Conservation (phyloP, 1,284 basidiomycete species). For the Tylopilus sp. region DNA sequence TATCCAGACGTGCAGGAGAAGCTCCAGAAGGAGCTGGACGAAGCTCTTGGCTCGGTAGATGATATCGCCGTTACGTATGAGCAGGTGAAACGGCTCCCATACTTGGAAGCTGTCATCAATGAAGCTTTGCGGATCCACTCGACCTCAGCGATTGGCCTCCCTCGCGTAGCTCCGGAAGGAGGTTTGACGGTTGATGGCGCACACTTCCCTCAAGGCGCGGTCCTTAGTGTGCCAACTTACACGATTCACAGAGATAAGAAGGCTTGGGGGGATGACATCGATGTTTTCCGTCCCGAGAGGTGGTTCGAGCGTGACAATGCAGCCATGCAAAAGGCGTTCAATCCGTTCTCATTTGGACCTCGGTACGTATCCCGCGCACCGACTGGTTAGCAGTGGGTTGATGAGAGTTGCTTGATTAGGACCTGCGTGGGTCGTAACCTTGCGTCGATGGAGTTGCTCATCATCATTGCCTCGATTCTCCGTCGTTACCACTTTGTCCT, state of each 20-base stretch:
- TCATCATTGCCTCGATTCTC: constrained; percentile 72
- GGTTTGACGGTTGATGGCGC: constrained; percentile 58
- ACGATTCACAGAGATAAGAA: constrained; percentile 70
- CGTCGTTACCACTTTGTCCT: constrained; percentile 70
- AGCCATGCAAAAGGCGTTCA: constrained; percentile 66
- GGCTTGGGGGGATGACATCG: constrained; percentile 78
- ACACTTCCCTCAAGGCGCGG: constrained; percentile 67
- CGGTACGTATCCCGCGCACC: constrained; percentile 37
- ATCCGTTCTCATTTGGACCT: constrained; percentile 70
- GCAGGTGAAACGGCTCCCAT: constrained; percentile 66
- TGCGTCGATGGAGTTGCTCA: constrained; percentile 68
- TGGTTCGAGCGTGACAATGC: constrained; percentile 71
- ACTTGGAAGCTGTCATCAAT: constrained; percentile 79
- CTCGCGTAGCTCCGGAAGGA: constrained; percentile 70
- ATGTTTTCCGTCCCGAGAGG: constrained; percentile 73
- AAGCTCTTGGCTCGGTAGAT: constrained; percentile 59
- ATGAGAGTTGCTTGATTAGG: constrained; percentile 32
- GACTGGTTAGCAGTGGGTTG: not conserved
- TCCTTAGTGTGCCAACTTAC: constrained; percentile 73
- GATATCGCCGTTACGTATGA: constrained; percentile 53
- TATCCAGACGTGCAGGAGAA: constrained; percentile 65
- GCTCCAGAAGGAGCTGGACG: constrained; percentile 80
- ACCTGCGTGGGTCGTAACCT: constrained; percentile 75
- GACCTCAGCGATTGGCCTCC: constrained; percentile 76
- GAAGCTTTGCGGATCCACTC: constrained; percentile 82